These are phyloP conservation scores for Gracilaria domingensis DNA, from an alignment of 23 red algal species.

Conservation along the genomic window DNA sequence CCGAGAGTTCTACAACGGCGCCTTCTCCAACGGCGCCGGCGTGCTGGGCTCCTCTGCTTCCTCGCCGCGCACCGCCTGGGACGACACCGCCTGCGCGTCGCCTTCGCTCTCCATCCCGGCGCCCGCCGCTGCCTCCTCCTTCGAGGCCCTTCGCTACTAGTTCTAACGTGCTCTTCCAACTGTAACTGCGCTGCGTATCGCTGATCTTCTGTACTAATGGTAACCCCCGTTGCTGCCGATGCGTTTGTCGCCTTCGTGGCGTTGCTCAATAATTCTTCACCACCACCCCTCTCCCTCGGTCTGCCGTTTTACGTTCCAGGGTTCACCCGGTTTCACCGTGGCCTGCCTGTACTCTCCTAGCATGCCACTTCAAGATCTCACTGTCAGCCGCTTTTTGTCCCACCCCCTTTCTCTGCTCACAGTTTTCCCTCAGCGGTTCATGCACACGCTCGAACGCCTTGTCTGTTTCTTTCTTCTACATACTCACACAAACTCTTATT, in stretches of 20 bases:
- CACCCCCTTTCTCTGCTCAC: background rate
- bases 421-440: background rate
- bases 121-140: background rate
- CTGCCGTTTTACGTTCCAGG: background rate
- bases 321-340: background rate
- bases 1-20: constrained; percentile 71
- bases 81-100: background rate
- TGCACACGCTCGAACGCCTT: background rate
- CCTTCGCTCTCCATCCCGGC: background rate
- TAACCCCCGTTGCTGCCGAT: background rate
- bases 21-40: constrained; percentile 45
- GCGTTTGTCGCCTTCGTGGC: background rate
- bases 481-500: constrained; percentile 31
- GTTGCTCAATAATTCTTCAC: background rate
- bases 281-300: background rate
- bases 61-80: background rate
- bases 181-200: background rate
- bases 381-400: background rate
- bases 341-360: background rate
- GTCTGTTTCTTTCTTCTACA: background rate
- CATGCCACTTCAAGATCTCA: background rate
- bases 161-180: constrained; percentile 10
- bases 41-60: background rate
- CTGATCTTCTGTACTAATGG: background rate
- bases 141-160: constrained; percentile 4